Conservation (phyloP, 768 basidiomycete species). For the Auricularia sp. region DNA sequence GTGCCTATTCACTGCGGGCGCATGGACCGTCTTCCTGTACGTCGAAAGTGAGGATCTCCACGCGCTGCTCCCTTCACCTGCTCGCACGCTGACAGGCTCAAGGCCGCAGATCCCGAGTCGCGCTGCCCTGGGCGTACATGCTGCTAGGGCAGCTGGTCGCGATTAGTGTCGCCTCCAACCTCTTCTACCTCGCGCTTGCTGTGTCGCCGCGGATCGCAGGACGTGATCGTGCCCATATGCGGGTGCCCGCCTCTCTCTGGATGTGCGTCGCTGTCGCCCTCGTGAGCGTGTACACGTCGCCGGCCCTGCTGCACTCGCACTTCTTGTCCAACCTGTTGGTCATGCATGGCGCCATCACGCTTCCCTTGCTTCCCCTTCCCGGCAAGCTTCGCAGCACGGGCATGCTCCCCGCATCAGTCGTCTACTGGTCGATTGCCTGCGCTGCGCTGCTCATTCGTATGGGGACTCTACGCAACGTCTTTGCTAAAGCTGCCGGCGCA, state of each 20-base stretch:
- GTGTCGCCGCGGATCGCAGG: conserved; percentile 20
- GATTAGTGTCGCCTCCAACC: conserved; percentile 52
- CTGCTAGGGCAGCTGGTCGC: conserved; percentile 64
- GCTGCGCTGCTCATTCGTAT: conserved; percentile 27
- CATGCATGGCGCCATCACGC: conserved; percentile 48
- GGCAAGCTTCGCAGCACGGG: neutral
- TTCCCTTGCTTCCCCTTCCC: conserved; percentile 36
- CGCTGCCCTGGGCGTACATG: conserved; percentile 57
- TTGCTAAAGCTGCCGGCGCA: conserved; percentile 14
- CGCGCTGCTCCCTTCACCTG: neutral
- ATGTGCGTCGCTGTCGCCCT: conserved; percentile 37
- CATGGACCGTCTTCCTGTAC: conserved; percentile 44
- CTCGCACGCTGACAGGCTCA: neutral
- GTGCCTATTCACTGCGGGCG: conserved; percentile 48
- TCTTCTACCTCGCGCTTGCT: conserved; percentile 48
- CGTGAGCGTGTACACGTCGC: conserved; percentile 33
- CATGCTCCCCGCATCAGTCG: conserved; percentile 16
- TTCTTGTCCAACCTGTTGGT: conserved; percentile 52
- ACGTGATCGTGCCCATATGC: conserved; percentile 3
- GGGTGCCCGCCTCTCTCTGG: conserved; percentile 25
- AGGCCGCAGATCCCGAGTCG: conserved; percentile 30
- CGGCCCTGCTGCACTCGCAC: conserved; percentile 30
- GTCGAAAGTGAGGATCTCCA: conserved; percentile 35
- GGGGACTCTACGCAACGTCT: conserved; percentile 21
- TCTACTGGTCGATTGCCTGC: conserved; percentile 31